Base-by-base conservation (phyloP, 2,329 filamentous ascomycete genomes). In the Paecilomyces formosus region DNA sequence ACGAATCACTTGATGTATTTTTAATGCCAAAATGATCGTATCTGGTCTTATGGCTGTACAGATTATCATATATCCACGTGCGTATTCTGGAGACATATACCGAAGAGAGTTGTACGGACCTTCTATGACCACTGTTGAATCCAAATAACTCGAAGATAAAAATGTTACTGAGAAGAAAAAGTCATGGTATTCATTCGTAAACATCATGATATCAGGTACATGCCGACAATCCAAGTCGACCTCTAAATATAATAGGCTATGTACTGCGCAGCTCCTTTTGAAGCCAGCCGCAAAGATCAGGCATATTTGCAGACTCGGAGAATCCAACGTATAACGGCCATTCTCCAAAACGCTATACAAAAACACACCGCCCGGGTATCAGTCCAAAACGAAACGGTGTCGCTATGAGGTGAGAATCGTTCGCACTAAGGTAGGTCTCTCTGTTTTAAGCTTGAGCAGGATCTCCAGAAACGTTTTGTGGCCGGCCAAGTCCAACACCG, bases 401-500 rank as follows among this genome's bases (percentile, higher is more conserved):
- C 35, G n/a, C 5, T 15, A n/a, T n/a, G n/a, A n/a, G 15, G 4
- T 39, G 35, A 45, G 35, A 39, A 15, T 5, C 7, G 1, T 45
- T 45, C 9, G 15, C 35, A 15, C 5, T n/a, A 39, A 3, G 35
- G 15, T n/a, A 39, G 35, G 15, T n/a, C n/a, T 45, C 7, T n/a
- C 13, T 7, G n/a, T n/a, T n/a, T 21, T 8, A 45, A 5, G 35
- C 35, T 45, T 45, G 15, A 3, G 35, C 35, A n/a, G 15, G 4
- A 18, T 45, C 35, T 45, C 3, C 13, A 45, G 39, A n/a, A 3
- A 7, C 39, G 18, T 45, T 18, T 5, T 21, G 39, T 4, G 39
- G 39, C n/a, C n/a, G 49, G 22, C 87, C 84, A 60, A 87, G 63
- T 1, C 92, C 91, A 64, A 96, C 88, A 0, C 91, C 88, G 71